Evolutionary conservation across 2,329 filamentous ascomycete genomes (phyloP), one percentile per base, ranked within the genome.

Genomic region (Aspergillus transmontanensis): DNA sequence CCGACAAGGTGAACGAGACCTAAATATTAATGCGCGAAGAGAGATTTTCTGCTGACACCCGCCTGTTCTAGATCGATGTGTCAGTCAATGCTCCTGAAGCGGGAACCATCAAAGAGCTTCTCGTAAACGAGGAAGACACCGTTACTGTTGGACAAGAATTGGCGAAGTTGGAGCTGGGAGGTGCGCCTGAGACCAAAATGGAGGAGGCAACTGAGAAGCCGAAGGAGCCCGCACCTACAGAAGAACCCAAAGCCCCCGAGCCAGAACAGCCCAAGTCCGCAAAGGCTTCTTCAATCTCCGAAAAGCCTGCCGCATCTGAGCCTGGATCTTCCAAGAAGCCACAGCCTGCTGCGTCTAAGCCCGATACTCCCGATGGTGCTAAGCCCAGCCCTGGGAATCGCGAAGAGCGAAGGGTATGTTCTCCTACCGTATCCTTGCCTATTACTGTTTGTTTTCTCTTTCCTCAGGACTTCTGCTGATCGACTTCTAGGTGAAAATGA

Each of bases 101-200:
- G 46, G 95, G 95, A 69, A 91, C 89, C 34, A 92, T 99, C 81
- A 96, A 93, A 80, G 93, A 98, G 79, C 88, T 97, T 62, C 85
- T 98, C 36, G 95, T 90, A 68, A 92, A 88, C 66, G 95, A 98
- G 80, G 95, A 98, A 76, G 95, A 97, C 75, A 98, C 94, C 26
- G 95, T 99, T 45, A 90, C 87, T 11, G 95, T 98, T 62, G 95
- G 94, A 54, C 95, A 99, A 79, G 94, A 97, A 66, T 84, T 99
- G 50, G 86, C 94, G 67, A 93, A 89, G 78, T 80, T 99, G 57
- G 94, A 98, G 79, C 83, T 89, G n/a, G 92, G 92, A 57, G 90
- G 87, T 39, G 84, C 85, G 36, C 83, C 83, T 55, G 82, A 84
- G 19, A 84, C 82, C 64, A 87, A 85, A 65, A 79, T 83, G 69